Conservation (phyloP, 805 yeast genomes). For the Saccharomycopsis sp. region DNA sequence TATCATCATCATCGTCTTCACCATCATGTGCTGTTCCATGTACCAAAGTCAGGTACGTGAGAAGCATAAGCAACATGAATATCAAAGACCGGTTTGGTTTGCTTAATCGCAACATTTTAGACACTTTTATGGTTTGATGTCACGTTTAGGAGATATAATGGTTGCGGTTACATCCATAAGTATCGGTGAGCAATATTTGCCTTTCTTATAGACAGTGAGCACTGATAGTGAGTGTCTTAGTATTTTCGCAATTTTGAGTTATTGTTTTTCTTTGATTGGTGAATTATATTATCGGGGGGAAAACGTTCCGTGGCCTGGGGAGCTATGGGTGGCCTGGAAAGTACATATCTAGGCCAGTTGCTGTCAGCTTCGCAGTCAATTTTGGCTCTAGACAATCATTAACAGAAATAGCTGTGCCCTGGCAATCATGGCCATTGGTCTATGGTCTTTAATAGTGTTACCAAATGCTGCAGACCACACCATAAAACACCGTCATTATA, state of each 20-base stretch:
- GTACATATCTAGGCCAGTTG: too few species aligned
- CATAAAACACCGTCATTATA: too few species aligned
- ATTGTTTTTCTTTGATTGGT: neutral
- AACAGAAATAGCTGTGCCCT: too few species aligned
- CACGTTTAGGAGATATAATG: neutral
- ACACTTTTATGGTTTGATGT: neutral
- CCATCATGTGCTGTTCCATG: slow-evolving; percentile 1
- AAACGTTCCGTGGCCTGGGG: too few species aligned
- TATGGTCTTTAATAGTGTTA: too few species aligned
- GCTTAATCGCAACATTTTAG: neutral
- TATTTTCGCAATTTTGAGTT: neutral
- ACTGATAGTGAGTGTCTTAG: neutral
- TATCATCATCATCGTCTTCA: neutral
- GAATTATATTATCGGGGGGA: neutral
- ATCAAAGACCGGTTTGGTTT: neutral
- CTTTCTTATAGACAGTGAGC: neutral
- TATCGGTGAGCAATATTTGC: neutral
- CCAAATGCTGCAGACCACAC: too few species aligned
- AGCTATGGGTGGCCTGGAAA: too few species aligned
- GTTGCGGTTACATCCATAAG: neutral
- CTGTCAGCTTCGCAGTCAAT: too few species aligned
- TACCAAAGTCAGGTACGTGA: neutral
- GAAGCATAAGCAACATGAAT: neutral
- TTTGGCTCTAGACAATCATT: too few species aligned
- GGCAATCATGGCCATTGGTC: too few species aligned